Conservation (phyloP, 2,329 filamentous ascomycete genomes). For the Ascochyta rabiei region DNA sequence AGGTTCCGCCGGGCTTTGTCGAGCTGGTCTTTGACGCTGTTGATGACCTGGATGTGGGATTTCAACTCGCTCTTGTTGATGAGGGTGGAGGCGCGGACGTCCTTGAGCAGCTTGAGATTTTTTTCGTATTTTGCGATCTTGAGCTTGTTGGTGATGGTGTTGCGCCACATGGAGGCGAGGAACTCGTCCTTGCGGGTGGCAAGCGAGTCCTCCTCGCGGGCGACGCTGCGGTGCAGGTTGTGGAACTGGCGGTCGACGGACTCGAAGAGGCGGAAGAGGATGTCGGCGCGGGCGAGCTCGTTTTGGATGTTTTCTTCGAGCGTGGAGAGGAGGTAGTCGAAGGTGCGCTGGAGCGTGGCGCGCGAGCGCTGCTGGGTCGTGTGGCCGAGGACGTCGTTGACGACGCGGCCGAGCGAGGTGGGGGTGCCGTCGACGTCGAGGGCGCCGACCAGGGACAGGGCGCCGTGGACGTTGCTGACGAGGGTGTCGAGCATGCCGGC, state of each 20-base stretch:
- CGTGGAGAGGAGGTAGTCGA: slow-evolving; percentile 83
- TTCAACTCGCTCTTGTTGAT: slow-evolving; percentile 86
- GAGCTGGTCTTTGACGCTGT: slow-evolving; percentile 83
- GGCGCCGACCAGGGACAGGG: slow-evolving; percentile 67
- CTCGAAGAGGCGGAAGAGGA: slow-evolving; percentile 88
- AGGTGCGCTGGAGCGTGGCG: slow-evolving; percentile 81
- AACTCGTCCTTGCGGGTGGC: slow-evolving; percentile 81
- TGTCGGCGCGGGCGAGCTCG: slow-evolving; percentile 79
- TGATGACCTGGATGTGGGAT: slow-evolving; percentile 82
- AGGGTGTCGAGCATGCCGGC: slow-evolving; percentile 70
- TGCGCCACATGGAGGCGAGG: slow-evolving; percentile 83
- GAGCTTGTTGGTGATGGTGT: slow-evolving; percentile 77
- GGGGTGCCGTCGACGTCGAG: slow-evolving; percentile 55
- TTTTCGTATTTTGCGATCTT: slow-evolving; percentile 89
- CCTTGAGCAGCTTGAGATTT: slow-evolving; percentile 79
- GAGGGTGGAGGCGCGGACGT: slow-evolving; percentile 81
- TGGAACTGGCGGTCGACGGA: slow-evolving; percentile 88
- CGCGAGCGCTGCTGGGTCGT: slow-evolving; percentile 82
- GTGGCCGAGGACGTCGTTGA: slow-evolving; percentile 77
- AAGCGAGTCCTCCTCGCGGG: slow-evolving; percentile 81
- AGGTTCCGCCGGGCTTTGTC: slow-evolving; percentile 84
- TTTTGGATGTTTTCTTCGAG: slow-evolving; percentile 88
- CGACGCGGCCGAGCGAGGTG: slow-evolving; percentile 70
- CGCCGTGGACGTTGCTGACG: slow-evolving; percentile 82
- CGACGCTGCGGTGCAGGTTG: slow-evolving; percentile 83